phyloP scores from a whole-genome alignment of 1,284 basidiomycete species.

The Macrocybe sp. region DNA sequence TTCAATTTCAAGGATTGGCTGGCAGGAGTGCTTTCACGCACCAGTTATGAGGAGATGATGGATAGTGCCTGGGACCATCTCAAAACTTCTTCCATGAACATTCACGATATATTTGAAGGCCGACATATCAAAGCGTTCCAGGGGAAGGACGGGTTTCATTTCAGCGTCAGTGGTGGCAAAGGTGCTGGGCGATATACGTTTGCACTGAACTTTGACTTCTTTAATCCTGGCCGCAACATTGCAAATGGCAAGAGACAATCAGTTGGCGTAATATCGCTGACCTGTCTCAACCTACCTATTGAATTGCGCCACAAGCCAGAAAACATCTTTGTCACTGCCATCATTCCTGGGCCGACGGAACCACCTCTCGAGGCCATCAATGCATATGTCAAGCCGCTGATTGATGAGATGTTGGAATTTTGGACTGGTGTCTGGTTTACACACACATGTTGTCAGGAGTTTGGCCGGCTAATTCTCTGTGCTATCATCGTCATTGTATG shows the following conservation, averaged over 20 bases:
- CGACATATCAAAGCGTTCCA: conserved; percentile 18
- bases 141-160: conserved; percentile 19
- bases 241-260: conserved; percentile 23
- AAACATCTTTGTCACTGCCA: conserved; percentile 22
- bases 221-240: conserved; percentile 31
- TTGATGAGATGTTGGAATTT: conserved; percentile 24
- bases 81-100: conserved; percentile 6
- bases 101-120: conserved; percentile 28
- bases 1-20: conserved; percentile 28
- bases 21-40: conserved; percentile 17
- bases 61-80: conserved; percentile 18
- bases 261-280: conserved; percentile 27
- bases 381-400: conserved; percentile 27
- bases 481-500: conserved; percentile 22
- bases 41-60: conserved; percentile 22
- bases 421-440: conserved; percentile 26
- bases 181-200: conserved; percentile 12
- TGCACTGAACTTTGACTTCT: conserved; percentile 29
- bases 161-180: conserved; percentile 11
- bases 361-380: conserved; percentile 29
- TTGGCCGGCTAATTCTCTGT: conserved; percentile 20
- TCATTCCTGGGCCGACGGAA: conserved; percentile 32
- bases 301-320: conserved; percentile 21
- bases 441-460: conserved; percentile 17
- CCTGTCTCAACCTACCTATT: conserved; percentile 18